Percentiles rank a stretch among this genome's conserved stretches.
Evolutionary conservation across 306 rosid genomes (phyloP).

Genomic region (Oxytropis ochrocephala): DNA sequence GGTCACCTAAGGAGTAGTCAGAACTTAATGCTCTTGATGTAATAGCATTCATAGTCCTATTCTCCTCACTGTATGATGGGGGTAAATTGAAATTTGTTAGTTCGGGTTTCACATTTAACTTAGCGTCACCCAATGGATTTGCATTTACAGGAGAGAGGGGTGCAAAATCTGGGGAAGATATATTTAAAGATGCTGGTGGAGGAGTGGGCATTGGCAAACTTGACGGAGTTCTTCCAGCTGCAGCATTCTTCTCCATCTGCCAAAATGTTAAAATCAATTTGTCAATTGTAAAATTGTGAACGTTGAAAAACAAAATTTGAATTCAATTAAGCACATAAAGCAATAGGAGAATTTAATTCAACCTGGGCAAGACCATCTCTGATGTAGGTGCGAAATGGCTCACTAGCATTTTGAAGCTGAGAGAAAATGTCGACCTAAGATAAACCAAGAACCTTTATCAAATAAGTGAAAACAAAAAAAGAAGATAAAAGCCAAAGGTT

Average conservation of each 20-base stretch:
- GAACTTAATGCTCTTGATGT: constrained; percentile 58
- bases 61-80: constrained; percentile 78
- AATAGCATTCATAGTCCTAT: constrained; percentile 43
- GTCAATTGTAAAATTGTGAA: not conserved
- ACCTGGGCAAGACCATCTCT: constrained; percentile 99
- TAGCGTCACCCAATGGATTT: constrained; percentile 66
- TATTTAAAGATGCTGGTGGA: constrained; percentile 71
- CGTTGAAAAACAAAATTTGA: not conserved
- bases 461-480: not conserved
- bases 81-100: constrained; percentile 73
- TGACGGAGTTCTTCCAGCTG: constrained; percentile 97
- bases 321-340: not conserved
- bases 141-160: constrained; percentile 83
- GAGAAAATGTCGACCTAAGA: constrained; percentile 92
- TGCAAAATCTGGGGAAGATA: constrained; percentile 84
- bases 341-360: constrained; percentile 7
- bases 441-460: constrained; percentile 13
- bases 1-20: constrained; percentile 58
- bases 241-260: constrained; percentile 98
- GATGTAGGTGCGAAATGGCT: constrained; percentile 95
- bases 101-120: constrained; percentile 63
- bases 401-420: constrained; percentile 98
- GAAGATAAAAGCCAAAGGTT: not conserved
- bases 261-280: constrained; percentile 20
- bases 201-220: constrained; percentile 93